These are phyloP conservation scores for Earliella scabrosa DNA, from an alignment of 1,284 basidiomycete genomes.

Conservation along the genomic window DNA sequence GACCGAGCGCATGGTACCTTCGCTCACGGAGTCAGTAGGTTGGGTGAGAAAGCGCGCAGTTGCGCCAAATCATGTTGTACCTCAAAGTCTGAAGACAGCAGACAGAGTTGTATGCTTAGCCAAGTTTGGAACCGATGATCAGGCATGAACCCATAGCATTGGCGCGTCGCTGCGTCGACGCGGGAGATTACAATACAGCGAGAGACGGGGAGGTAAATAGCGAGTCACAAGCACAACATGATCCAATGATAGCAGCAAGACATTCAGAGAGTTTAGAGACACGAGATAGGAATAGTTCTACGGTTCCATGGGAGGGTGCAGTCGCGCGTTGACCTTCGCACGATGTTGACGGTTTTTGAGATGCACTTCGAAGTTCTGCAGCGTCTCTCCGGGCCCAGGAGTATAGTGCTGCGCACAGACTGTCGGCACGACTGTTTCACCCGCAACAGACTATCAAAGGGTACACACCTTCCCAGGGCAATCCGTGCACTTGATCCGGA, in stretches of 20 bases:
- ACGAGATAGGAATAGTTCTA: constrained; percentile 10
- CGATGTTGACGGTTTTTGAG: constrained; percentile 79
- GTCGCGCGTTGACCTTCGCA: constrained; percentile 53
- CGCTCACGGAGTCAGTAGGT: neutral
- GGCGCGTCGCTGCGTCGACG: constrained; percentile 7
- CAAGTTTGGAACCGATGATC: neutral
- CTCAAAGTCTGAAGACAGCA: no score
- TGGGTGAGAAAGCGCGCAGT: neutral
- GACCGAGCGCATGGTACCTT: neutral
- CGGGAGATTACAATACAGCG: constrained; percentile 24
- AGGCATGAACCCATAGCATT: constrained; percentile 3
- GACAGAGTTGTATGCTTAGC: neutral
- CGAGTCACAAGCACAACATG: constrained; percentile 30
- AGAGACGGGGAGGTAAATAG: constrained; percentile 19
- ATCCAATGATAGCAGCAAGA: constrained; percentile 27
- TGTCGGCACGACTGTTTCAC: neutral
- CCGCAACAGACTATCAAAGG: constrained; percentile 26
- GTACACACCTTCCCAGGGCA: constrained; percentile 87
- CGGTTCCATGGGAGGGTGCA: constrained; percentile 22
- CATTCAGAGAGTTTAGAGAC: constrained; percentile 1
- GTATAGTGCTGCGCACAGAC: constrained; percentile 79
- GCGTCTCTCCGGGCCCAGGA: constrained; percentile 87
- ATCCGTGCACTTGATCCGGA: constrained; percentile 93
- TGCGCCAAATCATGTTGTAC: no score
- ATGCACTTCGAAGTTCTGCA: constrained; percentile 94